These are phyloP conservation scores for Ciborinia camelliae DNA, from an alignment of 2,329 filamentous ascomycete genomes.

Conservation along the genomic window DNA sequence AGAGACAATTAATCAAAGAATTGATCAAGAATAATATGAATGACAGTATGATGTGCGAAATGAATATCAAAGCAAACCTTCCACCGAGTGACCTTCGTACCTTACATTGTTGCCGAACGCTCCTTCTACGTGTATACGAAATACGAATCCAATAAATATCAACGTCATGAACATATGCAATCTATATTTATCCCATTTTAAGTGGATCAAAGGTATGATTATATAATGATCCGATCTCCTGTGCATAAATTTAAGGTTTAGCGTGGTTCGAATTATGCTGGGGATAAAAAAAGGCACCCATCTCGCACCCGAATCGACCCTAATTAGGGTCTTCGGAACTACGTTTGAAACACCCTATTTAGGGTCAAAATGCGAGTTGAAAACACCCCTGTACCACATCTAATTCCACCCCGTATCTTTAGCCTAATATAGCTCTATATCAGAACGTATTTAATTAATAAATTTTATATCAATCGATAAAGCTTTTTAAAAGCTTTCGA, in stretches of 20 bases:
- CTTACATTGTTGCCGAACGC: background rate
- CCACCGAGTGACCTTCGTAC: background rate
- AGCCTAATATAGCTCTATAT: too few species aligned
- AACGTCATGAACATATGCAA: too few species aligned
- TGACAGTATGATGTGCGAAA: background rate
- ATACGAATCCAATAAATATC: background rate
- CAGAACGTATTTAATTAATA: too few species aligned
- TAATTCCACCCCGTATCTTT: too few species aligned
- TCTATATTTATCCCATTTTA: too few species aligned
- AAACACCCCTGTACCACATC: too few species aligned
- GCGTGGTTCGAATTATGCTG: background rate
- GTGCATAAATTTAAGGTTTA: conserved; percentile 5
- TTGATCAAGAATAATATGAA: background rate
- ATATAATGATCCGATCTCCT: background rate
- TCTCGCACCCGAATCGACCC: too few species aligned
- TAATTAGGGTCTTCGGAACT: too few species aligned
- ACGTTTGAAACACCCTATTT: too few species aligned
- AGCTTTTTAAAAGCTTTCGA: too few species aligned
- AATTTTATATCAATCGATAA: too few species aligned
- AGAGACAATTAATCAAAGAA: background rate
- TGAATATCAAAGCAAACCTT: background rate
- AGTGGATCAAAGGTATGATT: background rate
- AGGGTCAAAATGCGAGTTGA: too few species aligned
- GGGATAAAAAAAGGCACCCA: conserved; percentile 11
- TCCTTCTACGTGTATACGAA: conserved; percentile 1